Conservation (phyloP, 495 filamentous ascomycete species). For the Penicillium bialowiezense region DNA sequence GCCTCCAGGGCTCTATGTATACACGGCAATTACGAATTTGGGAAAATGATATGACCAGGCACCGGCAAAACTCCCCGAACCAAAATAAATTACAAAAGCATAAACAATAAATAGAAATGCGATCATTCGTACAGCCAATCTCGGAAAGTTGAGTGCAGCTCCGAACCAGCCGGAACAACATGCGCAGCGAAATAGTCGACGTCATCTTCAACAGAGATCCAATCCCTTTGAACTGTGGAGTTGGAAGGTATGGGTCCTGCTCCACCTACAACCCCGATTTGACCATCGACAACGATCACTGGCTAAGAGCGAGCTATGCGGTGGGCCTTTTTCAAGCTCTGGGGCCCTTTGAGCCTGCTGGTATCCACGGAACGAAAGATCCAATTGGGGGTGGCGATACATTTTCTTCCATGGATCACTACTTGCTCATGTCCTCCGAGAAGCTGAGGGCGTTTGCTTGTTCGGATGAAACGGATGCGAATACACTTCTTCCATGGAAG, state of each 20-base stretch:
- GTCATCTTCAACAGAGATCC: constrained; percentile 20
- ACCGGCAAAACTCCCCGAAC: too few species aligned
- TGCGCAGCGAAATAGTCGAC: constrained; percentile 13
- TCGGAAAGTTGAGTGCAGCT: constrained; percentile 7
- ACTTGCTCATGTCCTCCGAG: background rate
- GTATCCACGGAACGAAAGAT: too few species aligned
- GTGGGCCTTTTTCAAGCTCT: too few species aligned
- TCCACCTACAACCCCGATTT: constrained; percentile 6
- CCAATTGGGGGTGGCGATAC: constrained; percentile 1
- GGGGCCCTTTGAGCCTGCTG: too few species aligned
- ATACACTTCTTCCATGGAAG: background rate
- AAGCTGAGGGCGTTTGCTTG: background rate
- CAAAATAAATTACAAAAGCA: too few species aligned
- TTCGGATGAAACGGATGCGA: background rate
- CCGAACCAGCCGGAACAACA: constrained; percentile 23
- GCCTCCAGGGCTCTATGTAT: too few species aligned
- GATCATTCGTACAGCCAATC: constrained; percentile 5
- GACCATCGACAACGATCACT: constrained; percentile 3
- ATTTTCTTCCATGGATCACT: background rate
- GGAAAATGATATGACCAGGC: too few species aligned
- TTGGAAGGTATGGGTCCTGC: constrained; percentile 8
- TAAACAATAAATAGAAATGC: constrained; percentile 13
- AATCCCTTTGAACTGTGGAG: constrained; percentile 13
- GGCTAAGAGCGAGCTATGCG: too few species aligned
- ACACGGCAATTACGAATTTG: constrained; percentile 12